Evolutionary conservation across 139 green algal species (phyloP), one percentile per base, ranked within the genome.

Genomic region (Closterium sp.): DNA sequence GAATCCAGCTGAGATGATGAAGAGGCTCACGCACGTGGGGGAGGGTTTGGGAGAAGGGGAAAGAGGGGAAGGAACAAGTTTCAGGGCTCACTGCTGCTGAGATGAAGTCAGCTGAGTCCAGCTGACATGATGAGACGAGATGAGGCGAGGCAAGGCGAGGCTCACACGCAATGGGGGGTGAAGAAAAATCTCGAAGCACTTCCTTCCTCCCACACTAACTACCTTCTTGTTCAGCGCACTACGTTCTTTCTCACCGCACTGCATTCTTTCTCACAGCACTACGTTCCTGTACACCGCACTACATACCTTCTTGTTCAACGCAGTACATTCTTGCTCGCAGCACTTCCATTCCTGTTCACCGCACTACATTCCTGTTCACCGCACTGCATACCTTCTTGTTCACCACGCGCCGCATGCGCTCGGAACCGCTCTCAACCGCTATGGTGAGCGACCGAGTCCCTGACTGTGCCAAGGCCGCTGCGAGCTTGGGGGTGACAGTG

Each of bases 361-460:
- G 34, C 34, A 42, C 34, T 42, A 42, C 34, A 42, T 10, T 42
- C 34, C 34, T 42, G 38, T 50, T 45, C 86, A 84, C n/a, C n/a
- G n/a, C n/a, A n/a, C 31, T 22, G 19, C n/a, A 27, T 34, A 92
- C 89, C 89, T 92, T 92, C 73, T 92, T 92, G 87, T 93, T 93
- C 34, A 93, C 38, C n/a, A 92, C 88, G 11, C 27, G 19, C 10
- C 95, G 92, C 93, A 96, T 90, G 10, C 95, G 94, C 70, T 92
- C 29, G 27, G 92, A 96, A 32, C 95, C 95, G 86, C 94, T 96
- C 93, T 96, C 95, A 17, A 96, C 95, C 1, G 95, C 95, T 3
- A 96, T 89, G 22, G 95, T 96, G 10, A 96, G 62, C 0, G 95
- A 96, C 50, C 93, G 92, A 2, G 95, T 96, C 34, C 95, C 95